These are phyloP conservation scores for Penicillium sp. DNA, from an alignment of 2,329 filamentous ascomycete genomes.

Conservation along the genomic window DNA sequence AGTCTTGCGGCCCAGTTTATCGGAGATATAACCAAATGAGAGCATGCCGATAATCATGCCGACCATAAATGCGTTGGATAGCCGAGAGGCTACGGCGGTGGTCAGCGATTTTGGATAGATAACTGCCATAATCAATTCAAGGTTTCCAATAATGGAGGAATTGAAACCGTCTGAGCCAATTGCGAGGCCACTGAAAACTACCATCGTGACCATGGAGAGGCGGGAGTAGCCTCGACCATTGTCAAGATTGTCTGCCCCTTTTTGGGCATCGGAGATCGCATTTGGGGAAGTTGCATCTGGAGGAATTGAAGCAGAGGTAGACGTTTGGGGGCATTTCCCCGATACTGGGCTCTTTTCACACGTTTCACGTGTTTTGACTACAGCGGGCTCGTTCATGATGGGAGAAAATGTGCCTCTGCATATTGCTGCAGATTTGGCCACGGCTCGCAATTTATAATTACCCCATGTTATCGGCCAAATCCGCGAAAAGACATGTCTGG, in stretches of 20 bases:
- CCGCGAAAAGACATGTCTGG: background rate
- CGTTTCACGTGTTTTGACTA: background rate
- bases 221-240: slow-evolving; percentile 15
- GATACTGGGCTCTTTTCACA: background rate
- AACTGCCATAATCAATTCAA: slow-evolving; percentile 43
- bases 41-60: slow-evolving; percentile 60
- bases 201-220: slow-evolving; percentile 32
- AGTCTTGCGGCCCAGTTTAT: slow-evolving; percentile 51
- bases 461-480: background rate
- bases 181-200: slow-evolving; percentile 38
- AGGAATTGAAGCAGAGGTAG: background rate
- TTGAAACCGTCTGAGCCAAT: slow-evolving; percentile 40
- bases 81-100: slow-evolving; percentile 37
- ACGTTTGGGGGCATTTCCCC: background rate
- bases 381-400: background rate
- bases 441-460: background rate
- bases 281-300: background rate
- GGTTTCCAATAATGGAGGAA: slow-evolving; percentile 35
- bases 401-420: background rate
- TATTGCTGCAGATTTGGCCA: background rate
- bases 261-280: too few relatives aligned
- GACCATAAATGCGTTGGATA: slow-evolving; percentile 59
- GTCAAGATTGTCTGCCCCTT: background rate
- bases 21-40: slow-evolving; percentile 53
- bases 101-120: slow-evolving; percentile 23